These are phyloP conservation scores for Penicillium egyptiacum DNA, from an alignment of 495 filamentous ascomycete species.

Conservation along the genomic window DNA sequence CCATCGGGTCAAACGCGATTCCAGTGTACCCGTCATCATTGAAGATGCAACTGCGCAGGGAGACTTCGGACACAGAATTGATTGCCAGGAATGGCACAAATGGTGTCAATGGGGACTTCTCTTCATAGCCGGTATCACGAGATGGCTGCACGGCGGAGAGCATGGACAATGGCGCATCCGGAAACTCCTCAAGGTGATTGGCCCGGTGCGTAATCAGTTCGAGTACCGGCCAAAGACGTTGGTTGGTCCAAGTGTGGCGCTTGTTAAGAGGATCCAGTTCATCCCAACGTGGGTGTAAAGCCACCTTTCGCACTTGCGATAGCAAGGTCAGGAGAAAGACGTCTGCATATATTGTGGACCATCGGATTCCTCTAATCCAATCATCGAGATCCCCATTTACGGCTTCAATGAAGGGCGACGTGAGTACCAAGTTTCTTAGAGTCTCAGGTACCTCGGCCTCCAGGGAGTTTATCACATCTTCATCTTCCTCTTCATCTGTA, in stretches of 20 bases:
- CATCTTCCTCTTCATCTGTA: neutral
- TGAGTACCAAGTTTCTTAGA: neutral
- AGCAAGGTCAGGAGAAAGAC: slow-evolving; percentile 16
- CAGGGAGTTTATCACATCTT: neutral
- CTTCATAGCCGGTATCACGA: neutral
- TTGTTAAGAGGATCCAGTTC: neutral
- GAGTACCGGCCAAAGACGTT: neutral
- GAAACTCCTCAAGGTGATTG: neutral
- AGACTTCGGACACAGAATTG: neutral
- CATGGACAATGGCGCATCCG: neutral
- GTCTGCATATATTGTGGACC: slow-evolving; percentile 7
- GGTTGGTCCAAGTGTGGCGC: neutral
- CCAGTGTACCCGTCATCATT: neutral
- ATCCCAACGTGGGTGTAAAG: slow-evolving; percentile 11
- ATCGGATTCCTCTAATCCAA: neutral
- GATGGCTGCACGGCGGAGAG: neutral
- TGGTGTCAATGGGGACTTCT: neutral
- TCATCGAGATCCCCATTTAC: neutral
- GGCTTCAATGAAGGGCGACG: neutral
- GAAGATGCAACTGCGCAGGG: neutral
- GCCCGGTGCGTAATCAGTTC: neutral
- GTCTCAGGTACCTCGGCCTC: neutral
- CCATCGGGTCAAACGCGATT: neutral
- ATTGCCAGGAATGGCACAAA: neutral
- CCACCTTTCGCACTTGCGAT: slow-evolving; percentile 8